Base-by-base conservation (phyloP, 768 basidiomycete genomes). In the Hericium coralloides region DNA sequence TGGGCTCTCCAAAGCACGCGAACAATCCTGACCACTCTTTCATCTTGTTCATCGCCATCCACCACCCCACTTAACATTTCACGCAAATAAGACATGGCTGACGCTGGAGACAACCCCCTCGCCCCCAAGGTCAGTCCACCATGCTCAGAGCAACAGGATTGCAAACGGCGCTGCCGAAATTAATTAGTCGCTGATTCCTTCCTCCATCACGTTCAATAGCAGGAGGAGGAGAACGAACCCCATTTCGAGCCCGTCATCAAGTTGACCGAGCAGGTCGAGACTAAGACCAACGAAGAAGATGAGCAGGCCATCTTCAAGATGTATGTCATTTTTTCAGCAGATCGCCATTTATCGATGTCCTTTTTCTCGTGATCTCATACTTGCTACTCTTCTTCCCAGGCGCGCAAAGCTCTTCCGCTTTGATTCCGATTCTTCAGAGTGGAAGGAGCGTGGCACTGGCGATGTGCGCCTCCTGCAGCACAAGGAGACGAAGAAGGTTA, bases 381-480 rank as follows among this genome's bases (percentile, higher is more conserved):
- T 43, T 41, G 6, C 60, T 54, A 57, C 54, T 51, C 45, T 48
- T 51, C 48, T 48, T 23, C 49, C 36, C 68, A 98, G 95, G 89
- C 91, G 95, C 65, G 88, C 97, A 65, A 98, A 98, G 77, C 82
- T 99, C 59, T 99, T 98, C 82, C 84, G 97, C 68, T 99, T 98
- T 75, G 87, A 88, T 64, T 69, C 80, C 58, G 71, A 67, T 37
- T 76, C 82, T 52, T 76, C 82, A 53, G 95, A 98, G 74, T 99
- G 97, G 97, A 99, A 99, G 72, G 97, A 99, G 75, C 77, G 97
- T 37, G 95, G 95, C 41, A 98, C 95, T 15, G 95, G 95, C 49
- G 93, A 95, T 70, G 94, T 92, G 63, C 88, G 92, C 70, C 80
- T 99, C 56, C 84, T 99, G 61, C 76, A 83, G 65, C 91, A 97